Evolutionary conservation across 1,284 basidiomycete genomes (phyloP), one percentile per base, ranked within the genome.

Genomic region (Puccinia coronata): DNA sequence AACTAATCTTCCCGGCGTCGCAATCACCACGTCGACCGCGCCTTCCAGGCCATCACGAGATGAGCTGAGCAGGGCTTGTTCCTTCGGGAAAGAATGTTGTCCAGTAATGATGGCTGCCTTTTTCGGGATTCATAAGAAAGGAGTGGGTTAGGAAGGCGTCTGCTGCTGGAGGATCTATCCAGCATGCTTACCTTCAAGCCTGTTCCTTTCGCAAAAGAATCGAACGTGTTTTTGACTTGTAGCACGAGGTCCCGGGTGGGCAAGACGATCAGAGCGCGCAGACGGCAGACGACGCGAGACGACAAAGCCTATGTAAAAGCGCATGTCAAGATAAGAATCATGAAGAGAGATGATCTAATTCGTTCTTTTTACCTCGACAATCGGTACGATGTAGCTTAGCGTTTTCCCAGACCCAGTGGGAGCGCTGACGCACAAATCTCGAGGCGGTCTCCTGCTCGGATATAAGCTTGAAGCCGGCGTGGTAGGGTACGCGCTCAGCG

Each of bases 381-480:
- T 93, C 0, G 96, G 96, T 25, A 98, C 88, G 4, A 92, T 92
- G 87, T 99, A 99, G 18, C 95, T 93, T 28, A 99, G 89, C 0
- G 96, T 99, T 88, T 99, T 99, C 0, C 96, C 96, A 83, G 94
- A 96, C 43, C 96, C 96, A 0, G 96, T 99, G 0, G 97, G 97
- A 0, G 97, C 97, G 6, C 95, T 97, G n/a, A 97, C 93, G 84
- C 96, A 96, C 12, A 96, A 89, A 86, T 99, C 97, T 57, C 89
- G 89, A 34, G 92, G 92, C 36, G 90, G 89, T 75, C 90, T 86
- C 83, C 91, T 92, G 0, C 93, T 92, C 20, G 90, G 88, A 84
- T 95, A 94, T 2, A 97, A 87, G 4, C 78, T 82, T 18, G 82
- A 82, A 57, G 84, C 80, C 1, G 85, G 84, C n/a, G 82, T 0